A percentile compares a stretch with the other conserved stretches of the same genome.
These are phyloP conservation scores for Starmerella potacharoeniae DNA, from an alignment of 805 yeast species.

Conservation along the genomic window DNA sequence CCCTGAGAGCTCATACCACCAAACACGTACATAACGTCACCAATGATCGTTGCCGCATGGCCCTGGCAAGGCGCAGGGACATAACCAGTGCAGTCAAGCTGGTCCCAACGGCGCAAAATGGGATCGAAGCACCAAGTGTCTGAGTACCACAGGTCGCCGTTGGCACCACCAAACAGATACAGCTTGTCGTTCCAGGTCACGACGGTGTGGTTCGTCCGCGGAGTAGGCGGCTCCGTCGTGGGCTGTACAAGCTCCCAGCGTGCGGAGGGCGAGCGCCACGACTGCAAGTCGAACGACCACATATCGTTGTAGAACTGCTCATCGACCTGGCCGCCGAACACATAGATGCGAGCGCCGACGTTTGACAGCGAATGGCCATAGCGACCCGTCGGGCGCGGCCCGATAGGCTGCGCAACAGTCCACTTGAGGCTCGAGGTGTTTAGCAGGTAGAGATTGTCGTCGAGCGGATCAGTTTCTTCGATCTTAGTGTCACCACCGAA, in stretches of 20 bases:
- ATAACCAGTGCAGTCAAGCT: constrained; percentile 53
- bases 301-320: constrained; percentile 72
- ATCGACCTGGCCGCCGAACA: constrained; percentile 93
- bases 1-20: constrained; percentile 84
- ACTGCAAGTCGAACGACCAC: constrained; percentile 74
- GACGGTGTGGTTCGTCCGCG: constrained; percentile 86
- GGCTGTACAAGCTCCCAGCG: constrained; percentile 70
- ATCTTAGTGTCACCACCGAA: constrained; percentile 93
- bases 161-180: constrained; percentile 88
- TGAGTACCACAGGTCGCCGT: constrained; percentile 54
- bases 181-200: constrained; percentile 64
- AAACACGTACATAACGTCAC: constrained; percentile 66
- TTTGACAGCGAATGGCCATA: constrained; percentile 89
- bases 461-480: constrained; percentile 58
- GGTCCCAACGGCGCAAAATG: constrained; percentile 52
- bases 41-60: constrained; percentile 73
- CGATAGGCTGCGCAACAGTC: constrained; percentile 66
- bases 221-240: constrained; percentile 34
- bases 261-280: constrained; percentile 72
- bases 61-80: constrained; percentile 85
- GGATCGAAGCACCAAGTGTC: constrained; percentile 80
- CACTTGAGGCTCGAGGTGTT: constrained; percentile 66
- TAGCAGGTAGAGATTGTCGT: constrained; percentile 80
- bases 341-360: constrained; percentile 50
- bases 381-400: constrained; percentile 76